Conservation (phyloP, 345 rosid species). For the Brassica nigra region DNA sequence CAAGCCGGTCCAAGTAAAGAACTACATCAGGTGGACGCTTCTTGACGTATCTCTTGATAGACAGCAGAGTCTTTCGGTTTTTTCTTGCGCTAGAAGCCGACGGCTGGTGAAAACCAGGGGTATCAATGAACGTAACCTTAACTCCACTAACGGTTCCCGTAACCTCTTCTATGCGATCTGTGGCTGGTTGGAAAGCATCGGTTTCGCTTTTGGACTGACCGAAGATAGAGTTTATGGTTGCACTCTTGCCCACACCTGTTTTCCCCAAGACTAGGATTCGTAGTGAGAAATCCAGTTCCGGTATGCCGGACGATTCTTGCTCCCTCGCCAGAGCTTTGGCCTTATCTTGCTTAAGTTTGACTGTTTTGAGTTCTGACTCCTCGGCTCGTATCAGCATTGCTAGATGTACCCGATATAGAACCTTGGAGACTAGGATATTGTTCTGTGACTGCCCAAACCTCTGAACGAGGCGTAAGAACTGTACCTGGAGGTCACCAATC, state of each 20-base stretch:
- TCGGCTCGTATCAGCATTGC: constrained; percentile 78
- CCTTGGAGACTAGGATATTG: constrained; percentile 74
- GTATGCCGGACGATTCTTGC: constrained; percentile 73
- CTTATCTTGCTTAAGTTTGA: constrained; percentile 52
- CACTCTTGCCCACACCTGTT: constrained; percentile 98
- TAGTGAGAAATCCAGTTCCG: constrained; percentile 65
- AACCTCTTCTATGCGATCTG: constrained; percentile 68
- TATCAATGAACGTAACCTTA: constrained; percentile 77
- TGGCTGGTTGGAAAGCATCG: constrained; percentile 78
- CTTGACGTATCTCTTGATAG: constrained; percentile 66
- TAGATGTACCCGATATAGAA: constrained; percentile 72
- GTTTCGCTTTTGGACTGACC: constrained; percentile 68
- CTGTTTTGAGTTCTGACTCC: constrained; percentile 61
- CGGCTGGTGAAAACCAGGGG: constrained; percentile 80
- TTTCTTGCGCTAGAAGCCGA: constrained; percentile 57
- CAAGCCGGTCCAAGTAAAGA: constrained; percentile 81
- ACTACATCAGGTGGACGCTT: constrained; percentile 82
- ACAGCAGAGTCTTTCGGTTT: constrained; percentile 72
- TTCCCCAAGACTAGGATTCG: constrained; percentile 83
- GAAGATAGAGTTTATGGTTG: constrained; percentile 87
- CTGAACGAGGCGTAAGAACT: constrained; percentile 67
- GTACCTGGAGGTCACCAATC: constrained; percentile 69
- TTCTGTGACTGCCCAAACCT: constrained; percentile 64
- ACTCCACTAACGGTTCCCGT: constrained; percentile 68
- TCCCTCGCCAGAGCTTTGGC: constrained; percentile 63